Conservation (phyloP, 1,284 basidiomycete species). For the Ustilago sp. region DNA sequence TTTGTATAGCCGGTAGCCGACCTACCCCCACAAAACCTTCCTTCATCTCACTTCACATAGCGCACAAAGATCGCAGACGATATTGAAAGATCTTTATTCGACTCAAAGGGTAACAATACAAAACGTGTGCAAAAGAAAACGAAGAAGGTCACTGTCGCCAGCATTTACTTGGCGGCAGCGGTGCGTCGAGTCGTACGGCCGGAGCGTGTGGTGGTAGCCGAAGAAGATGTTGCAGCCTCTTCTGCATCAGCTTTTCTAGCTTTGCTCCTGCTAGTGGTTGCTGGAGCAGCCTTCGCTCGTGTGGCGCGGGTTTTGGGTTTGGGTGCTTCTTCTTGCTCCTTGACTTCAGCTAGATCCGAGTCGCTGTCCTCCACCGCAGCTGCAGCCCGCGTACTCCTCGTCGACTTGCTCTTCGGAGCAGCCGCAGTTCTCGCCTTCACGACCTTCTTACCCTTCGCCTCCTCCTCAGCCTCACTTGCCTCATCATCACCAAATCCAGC, state of each 20-base stretch:
- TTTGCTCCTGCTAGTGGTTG: slow-evolving; percentile 15
- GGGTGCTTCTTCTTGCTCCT: slow-evolving; percentile 3
- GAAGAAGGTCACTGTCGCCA: background rate
- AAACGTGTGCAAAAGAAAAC: background rate
- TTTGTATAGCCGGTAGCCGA: background rate
- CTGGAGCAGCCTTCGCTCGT: slow-evolving; percentile 11
- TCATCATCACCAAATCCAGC: slow-evolving; percentile 43
- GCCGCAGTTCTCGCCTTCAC: background rate
- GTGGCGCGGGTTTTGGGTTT: slow-evolving; percentile 18
- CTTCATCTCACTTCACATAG: background rate
- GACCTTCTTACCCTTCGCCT: slow-evolving; percentile 9
- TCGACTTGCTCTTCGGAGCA: slow-evolving; percentile 12
- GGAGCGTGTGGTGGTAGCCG: slow-evolving; percentile 24
- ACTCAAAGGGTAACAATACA: background rate
- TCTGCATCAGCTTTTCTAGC: slow-evolving; percentile 9
- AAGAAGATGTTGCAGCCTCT: slow-evolving; percentile 11
- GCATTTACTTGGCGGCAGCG: slow-evolving; percentile 24
- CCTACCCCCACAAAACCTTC: background rate
- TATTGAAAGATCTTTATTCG: background rate
- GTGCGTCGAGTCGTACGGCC: slow-evolving; percentile 23
- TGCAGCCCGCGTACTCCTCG: background rate
- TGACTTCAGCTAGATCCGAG: background rate
- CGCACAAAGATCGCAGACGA: background rate
- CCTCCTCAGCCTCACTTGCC: slow-evolving; percentile 30
- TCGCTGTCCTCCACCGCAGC: slow-evolving; percentile 3